Evolutionary conservation across 2,329 filamentous ascomycete species (phyloP).

Genomic region (Domatiomyces catenatus): DNA sequence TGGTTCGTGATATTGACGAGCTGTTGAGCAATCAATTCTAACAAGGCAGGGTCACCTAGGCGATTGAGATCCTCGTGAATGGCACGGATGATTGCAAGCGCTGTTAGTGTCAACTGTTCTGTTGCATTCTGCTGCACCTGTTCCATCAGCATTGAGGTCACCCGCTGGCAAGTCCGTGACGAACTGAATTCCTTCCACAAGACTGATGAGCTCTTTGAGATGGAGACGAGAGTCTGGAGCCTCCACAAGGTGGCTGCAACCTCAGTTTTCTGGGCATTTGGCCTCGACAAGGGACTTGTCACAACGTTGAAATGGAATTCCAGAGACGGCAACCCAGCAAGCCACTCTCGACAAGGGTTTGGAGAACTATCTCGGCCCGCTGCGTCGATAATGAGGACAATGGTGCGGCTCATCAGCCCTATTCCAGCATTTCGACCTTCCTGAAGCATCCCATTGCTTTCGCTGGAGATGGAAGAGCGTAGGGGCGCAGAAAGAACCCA

Average conservation of each 20-base stretch:
- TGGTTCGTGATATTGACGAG: constrained; percentile 5
- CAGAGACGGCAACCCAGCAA: background rate
- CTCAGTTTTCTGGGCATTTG: background rate
- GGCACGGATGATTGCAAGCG: background rate
- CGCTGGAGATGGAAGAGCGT: background rate
- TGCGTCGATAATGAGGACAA: background rate
- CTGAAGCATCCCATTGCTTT: background rate
- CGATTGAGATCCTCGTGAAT: constrained; percentile 6
- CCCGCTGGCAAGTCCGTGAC: background rate
- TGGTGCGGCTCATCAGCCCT: background rate
- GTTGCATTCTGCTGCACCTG: background rate
- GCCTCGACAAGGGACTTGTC: background rate
- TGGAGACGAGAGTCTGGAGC: background rate
- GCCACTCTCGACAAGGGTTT: background rate
- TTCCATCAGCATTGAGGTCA: background rate
- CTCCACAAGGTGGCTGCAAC: background rate
- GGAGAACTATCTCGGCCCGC: background rate
- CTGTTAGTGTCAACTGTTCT: background rate
- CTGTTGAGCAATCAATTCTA: constrained; percentile 8
- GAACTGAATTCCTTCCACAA: background rate
- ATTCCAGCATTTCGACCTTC: background rate
- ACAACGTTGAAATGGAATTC: background rate
- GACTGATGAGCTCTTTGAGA: background rate
- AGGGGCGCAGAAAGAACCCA: constrained; percentile 34
- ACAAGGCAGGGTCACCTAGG: constrained; percentile 3